These are phyloP conservation scores for Salvia miltiorrhiza DNA, from an alignment of 257 asterid species.

Conservation along the genomic window DNA sequence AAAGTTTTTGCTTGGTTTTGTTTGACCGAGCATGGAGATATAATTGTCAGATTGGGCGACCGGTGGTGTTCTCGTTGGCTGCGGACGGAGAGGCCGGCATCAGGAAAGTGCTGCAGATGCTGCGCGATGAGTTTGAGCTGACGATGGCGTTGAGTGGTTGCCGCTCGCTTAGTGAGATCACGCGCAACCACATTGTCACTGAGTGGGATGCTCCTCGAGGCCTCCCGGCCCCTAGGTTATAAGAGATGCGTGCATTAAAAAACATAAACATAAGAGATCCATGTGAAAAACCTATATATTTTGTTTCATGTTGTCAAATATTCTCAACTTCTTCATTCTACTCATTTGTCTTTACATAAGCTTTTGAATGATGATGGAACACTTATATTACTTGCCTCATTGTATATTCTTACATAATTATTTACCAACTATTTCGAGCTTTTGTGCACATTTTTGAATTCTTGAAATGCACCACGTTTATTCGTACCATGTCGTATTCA, in stretches of 20 bases:
- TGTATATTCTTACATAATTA: conserved; percentile 23
- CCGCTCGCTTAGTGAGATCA: conserved; percentile 69
- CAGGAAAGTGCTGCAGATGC: conserved; percentile 80
- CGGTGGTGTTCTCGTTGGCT: conserved; percentile 87
- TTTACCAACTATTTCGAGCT: background rate
- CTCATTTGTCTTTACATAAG: conserved; percentile 27
- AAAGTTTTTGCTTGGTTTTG: too few species aligned
- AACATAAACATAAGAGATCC: background rate
- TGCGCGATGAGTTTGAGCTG: conserved; percentile 86
- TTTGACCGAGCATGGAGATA: background rate
- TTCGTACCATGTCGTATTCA: too few species aligned
- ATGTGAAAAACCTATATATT: background rate
- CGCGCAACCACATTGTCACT: conserved; percentile 70
- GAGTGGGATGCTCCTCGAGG: conserved; percentile 70
- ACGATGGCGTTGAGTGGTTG: conserved; percentile 97
- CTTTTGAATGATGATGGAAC: conserved; percentile 30
- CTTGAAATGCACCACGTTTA: too few species aligned
- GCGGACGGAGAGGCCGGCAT: conserved; percentile 91
- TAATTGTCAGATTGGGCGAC: conserved; percentile 68
- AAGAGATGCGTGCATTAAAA: conserved; percentile 18
- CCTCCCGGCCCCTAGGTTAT: conserved; percentile 61
- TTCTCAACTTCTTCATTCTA: conserved; percentile 6
- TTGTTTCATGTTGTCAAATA: conserved; percentile 20
- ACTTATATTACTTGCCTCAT: conserved; percentile 14
- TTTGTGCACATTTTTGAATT: conserved; percentile 3